These are phyloP conservation scores for Kalmanozyma brasiliensis DNA, from an alignment of 1,284 basidiomycete species.

Conservation along the genomic window DNA sequence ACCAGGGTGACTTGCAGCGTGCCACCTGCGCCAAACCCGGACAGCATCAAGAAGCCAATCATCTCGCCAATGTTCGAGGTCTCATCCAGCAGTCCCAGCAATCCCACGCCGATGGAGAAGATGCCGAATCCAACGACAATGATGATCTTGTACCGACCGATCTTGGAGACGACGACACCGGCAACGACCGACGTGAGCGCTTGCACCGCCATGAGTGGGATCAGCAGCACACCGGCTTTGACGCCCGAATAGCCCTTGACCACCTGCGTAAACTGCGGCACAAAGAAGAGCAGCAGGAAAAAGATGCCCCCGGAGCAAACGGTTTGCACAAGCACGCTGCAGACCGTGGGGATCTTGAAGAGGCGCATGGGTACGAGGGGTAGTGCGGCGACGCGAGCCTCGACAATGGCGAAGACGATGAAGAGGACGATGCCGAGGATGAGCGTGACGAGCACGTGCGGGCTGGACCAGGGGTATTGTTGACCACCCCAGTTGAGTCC, in stretches of 20 bases:
- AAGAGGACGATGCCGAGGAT: conserved; percentile 74
- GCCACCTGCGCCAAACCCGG: conserved; percentile 77
- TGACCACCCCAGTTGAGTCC: conserved; percentile 76
- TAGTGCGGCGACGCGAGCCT: conserved; percentile 76
- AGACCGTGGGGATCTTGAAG: conserved; percentile 77
- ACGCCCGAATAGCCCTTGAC: conserved; percentile 76
- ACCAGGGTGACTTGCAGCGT: conserved; percentile 69
- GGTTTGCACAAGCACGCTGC: conserved; percentile 73
- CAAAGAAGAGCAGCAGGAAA: conserved; percentile 69
- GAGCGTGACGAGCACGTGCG: conserved; percentile 71
- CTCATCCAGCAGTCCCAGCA: conserved; percentile 74
- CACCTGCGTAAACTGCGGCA: conserved; percentile 81
- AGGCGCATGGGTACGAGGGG: conserved; percentile 73
- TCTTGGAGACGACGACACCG: conserved; percentile 76
- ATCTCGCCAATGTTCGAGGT: conserved; percentile 72
- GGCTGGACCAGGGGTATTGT: conserved; percentile 67
- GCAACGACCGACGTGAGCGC: conserved; percentile 59
- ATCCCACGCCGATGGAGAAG: conserved; percentile 70
- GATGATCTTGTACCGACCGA: conserved; percentile 76
- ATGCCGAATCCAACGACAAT: conserved; percentile 75
- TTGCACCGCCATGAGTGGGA: conserved; percentile 76
- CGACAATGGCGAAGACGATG: conserved; percentile 76
- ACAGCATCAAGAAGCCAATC: conserved; percentile 77
- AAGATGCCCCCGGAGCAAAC: conserved; percentile 58
- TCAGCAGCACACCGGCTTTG: conserved; percentile 74